Conservation (phyloP, 176 grass and related monocot genomes). For the Cenchrus purpureus region DNA sequence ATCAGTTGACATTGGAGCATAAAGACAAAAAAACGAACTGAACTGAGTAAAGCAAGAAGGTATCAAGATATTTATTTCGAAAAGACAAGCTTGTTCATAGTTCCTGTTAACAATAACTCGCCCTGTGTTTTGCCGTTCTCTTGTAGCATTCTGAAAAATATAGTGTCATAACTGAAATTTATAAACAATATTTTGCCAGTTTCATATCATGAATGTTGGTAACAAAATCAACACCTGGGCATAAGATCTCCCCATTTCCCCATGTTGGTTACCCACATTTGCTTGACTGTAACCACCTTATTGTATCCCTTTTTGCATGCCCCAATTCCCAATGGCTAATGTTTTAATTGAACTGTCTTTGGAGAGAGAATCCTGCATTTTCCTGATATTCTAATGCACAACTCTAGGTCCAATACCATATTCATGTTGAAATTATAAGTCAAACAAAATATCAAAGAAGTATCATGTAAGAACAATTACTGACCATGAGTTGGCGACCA, state of each 20-base stretch:
- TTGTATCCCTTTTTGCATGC: not conserved
- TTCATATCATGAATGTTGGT: not conserved
- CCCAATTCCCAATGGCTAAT: not conserved
- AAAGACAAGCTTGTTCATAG: not conserved
- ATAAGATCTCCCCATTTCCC: not conserved
- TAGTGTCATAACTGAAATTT: no score
- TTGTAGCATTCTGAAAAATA: no score
- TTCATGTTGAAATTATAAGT: not conserved
- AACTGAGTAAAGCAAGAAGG: not conserved
- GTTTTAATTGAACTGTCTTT: not conserved
- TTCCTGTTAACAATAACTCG: not conserved
- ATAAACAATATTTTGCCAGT: not conserved
- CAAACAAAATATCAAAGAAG: not conserved
- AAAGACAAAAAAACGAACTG: not conserved
- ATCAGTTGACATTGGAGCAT: not conserved
- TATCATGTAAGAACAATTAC: constrained; percentile 44
- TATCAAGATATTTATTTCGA: not conserved
- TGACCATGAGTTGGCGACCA: constrained; percentile 78
- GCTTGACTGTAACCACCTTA: not conserved
- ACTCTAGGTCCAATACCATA: not conserved
- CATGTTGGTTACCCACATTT: not conserved
- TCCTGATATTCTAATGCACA: not conserved
- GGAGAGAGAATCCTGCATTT: not conserved
- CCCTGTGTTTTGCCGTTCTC: no score
- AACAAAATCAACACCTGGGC: not conserved